These are phyloP conservation scores for Stellera chamaejasme DNA, from an alignment of 345 rosid genomes.

Conservation along the genomic window DNA sequence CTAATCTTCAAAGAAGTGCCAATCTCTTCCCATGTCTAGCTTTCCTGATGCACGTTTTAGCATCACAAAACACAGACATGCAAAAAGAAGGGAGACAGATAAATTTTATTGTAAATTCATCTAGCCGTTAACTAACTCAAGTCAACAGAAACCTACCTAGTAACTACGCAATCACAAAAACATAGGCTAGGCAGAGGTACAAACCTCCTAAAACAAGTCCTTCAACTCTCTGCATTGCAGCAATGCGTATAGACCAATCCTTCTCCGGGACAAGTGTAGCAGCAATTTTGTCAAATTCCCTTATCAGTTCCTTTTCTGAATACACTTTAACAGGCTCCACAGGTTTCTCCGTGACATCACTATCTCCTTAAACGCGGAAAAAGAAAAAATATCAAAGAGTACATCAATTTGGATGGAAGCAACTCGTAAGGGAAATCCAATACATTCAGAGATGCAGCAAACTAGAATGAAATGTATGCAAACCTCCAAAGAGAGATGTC, in stretches of 20 bases:
- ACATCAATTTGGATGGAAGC: background rate
- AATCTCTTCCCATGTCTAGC: too few species aligned
- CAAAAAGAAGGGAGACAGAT: too few species aligned
- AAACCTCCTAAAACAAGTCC: slow-evolving; percentile 95
- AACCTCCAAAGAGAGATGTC: slow-evolving; percentile 87
- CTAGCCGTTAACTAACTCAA: too few species aligned
- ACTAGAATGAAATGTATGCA: slow-evolving; percentile 12
- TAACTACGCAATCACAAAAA: background rate
- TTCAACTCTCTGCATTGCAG: slow-evolving; percentile 97
- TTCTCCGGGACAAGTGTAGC: slow-evolving; percentile 89
- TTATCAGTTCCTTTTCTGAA: slow-evolving; percentile 88
- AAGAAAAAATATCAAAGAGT: background rate
- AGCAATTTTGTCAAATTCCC: slow-evolving; percentile 92
- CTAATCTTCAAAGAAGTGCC: too few species aligned
- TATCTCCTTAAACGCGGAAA: slow-evolving; percentile 45
- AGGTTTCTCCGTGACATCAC: slow-evolving; percentile 67
- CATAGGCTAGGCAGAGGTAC: background rate
- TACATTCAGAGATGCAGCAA: background rate
- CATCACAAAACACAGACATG: too few species aligned
- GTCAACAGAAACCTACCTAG: too few species aligned
- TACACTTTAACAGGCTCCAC: slow-evolving; percentile 81
- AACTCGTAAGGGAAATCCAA: background rate
- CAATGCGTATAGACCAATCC: slow-evolving; percentile 97
- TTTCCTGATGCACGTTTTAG: too few species aligned
- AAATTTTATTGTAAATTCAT: too few species aligned